Evolutionary conservation across 768 basidiomycete genomes (phyloP).

Genomic region (Naematelia aurantialba): DNA sequence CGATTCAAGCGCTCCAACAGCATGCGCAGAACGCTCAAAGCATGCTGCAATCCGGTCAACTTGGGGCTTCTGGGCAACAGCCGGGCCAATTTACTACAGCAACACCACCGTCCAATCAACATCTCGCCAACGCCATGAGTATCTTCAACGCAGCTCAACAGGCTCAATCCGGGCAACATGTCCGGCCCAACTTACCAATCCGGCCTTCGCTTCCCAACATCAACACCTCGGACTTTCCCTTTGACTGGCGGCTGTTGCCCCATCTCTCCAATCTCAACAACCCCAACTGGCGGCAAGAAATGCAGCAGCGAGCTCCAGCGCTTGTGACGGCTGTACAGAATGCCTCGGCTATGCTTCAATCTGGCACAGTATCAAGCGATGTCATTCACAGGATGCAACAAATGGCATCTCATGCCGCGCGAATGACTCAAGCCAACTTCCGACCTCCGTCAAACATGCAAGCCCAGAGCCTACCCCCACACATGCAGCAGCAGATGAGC

Average conservation of each 20-base stretch:
- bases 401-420: slow-evolving; percentile 10
- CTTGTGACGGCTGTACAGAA: slow-evolving; percentile 19
- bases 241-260: slow-evolving; percentile 38
- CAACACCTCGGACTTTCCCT: slow-evolving; percentile 43
- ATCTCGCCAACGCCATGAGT: slow-evolving; percentile 27
- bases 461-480: slow-evolving; percentile 4
- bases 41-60: slow-evolving; percentile 8
- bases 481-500: slow-evolving; percentile 11
- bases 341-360: slow-evolving; percentile 21
- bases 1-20: slow-evolving; percentile 8
- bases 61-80: slow-evolving; percentile 7
- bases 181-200: slow-evolving; percentile 4
- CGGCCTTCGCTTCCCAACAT: slow-evolving; percentile 18
- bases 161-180: slow-evolving; percentile 13
- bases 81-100: slow-evolving; percentile 10
- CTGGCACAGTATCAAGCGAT: slow-evolving; percentile 24
- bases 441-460: slow-evolving; percentile 1
- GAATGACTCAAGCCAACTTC: slow-evolving; percentile 1
- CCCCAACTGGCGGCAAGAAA: slow-evolving; percentile 19
- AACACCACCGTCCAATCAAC: slow-evolving; percentile 17
- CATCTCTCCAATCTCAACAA: slow-evolving; percentile 21
- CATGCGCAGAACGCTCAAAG: slow-evolving; percentile 8
- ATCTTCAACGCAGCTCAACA: slow-evolving; percentile 26
- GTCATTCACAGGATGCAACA: slow-evolving; percentile 37
- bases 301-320: slow-evolving; percentile 29